A percentile compares a stretch with the other conserved stretches of the same genome.
These are phyloP conservation scores for Echites panduratus DNA, from an alignment of 257 asterid genomes.

Conservation along the genomic window DNA sequence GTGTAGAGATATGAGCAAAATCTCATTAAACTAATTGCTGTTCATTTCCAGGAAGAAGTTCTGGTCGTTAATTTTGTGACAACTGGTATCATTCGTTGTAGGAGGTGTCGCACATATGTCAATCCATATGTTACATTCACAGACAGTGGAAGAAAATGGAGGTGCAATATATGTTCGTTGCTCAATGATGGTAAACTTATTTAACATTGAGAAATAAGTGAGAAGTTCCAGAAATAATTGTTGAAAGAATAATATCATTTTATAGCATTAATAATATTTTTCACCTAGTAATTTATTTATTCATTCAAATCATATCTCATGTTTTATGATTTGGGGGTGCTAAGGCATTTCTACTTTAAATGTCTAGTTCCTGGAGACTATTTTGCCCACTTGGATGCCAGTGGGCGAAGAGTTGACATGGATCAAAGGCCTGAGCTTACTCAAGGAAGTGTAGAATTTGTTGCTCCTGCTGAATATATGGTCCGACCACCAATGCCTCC, in stretches of 20 bases:
- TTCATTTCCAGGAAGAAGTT: slow-evolving; percentile 73
- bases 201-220: slow-evolving; percentile 7
- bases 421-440: slow-evolving; percentile 90
- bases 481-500: slow-evolving; percentile 99
- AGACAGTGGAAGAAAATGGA: slow-evolving; percentile 91
- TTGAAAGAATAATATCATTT: background rate
- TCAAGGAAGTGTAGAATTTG: slow-evolving; percentile 84
- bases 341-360: slow-evolving; percentile 26
- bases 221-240: background rate
- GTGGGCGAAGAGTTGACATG: slow-evolving; percentile 77
- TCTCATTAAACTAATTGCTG: slow-evolving; percentile 10
- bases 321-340: slow-evolving; percentile 10
- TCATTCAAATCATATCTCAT: background rate
- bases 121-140: slow-evolving; percentile 74
- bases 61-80: slow-evolving; percentile 78
- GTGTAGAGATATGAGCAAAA: background rate
- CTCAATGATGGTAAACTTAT: slow-evolving; percentile 67
- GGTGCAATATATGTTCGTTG: slow-evolving; percentile 76
- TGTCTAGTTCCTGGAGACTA: slow-evolving; percentile 82
- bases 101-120: slow-evolving; percentile 87
- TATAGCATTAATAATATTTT: slow-evolving; percentile 12
- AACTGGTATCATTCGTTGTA: slow-evolving; percentile 78
- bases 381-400: slow-evolving; percentile 75
- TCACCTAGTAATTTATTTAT: slow-evolving; percentile 17
- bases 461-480: slow-evolving; percentile 97